These are phyloP conservation scores for Styphnolobium japonicum DNA, from an alignment of 306 rosid species.

Conservation along the genomic window DNA sequence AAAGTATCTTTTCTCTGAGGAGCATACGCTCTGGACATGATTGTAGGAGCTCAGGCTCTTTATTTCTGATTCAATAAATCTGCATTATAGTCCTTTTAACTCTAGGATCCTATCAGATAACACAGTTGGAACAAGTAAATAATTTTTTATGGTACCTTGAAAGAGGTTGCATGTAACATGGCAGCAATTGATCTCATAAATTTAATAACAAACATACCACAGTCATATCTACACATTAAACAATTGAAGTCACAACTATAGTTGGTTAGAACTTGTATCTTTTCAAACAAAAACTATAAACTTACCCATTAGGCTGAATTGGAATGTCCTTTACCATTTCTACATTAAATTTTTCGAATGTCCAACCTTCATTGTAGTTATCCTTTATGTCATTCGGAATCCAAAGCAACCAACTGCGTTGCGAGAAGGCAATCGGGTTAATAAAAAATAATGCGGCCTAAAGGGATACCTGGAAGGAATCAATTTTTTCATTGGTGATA, in stretches of 20 bases:
- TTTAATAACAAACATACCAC: not conserved
- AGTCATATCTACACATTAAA: not conserved
- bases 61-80: too few relatives aligned
- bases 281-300: not conserved
- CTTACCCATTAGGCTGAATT: not conserved
- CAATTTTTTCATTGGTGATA: not conserved
- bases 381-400: not conserved
- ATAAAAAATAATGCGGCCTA: not conserved
- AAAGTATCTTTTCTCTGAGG: too few relatives aligned
- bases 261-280: not conserved
- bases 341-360: not conserved
- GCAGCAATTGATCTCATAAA: not conserved
- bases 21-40: too few relatives aligned
- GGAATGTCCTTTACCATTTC: not conserved
- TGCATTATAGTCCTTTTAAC: too few relatives aligned
- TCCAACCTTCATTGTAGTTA: not conserved
- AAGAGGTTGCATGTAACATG: not conserved
- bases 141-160: not conserved
- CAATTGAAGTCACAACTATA: not conserved
- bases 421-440: not conserved
- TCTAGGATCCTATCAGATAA: too few relatives aligned
- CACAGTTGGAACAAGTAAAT: not conserved
- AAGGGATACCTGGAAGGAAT: too few relatives aligned
- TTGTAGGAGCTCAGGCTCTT: too few relatives aligned
- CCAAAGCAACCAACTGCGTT: not conserved